Base-by-base conservation (phyloP, 2,329 filamentous ascomycete species). In the Orbilia blumenaviensis region DNA sequence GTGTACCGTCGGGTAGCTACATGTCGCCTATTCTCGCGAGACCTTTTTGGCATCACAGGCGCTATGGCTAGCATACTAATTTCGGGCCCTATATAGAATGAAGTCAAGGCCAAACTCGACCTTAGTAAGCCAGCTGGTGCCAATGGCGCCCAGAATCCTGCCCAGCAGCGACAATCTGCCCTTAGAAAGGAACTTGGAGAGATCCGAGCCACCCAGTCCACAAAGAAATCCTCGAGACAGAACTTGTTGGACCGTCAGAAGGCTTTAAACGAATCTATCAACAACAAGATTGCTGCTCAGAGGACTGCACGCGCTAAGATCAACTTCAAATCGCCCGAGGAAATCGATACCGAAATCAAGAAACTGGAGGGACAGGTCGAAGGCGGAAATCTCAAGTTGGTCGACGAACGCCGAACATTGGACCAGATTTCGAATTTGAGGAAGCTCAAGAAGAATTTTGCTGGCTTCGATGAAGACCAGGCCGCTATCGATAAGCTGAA, bases 391-490 rank as follows among this genome's bases (percentile, higher is more conserved):
- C 94, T 99, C 91, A 96, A 94, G 85, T 86, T 99, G 61, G 95
- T 98, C 9, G 95, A 99, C 81, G 95, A 98, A 88, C 96, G 93
- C 87, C 98, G 97, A 88, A 90, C 92, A 7, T 87, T 98, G 18
- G 85, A 88, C 60, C 93, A 97, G 81, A 90, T 97, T 80, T 92
- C 91, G 56, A 90, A 85, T 82, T 86, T 98, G 79, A 90, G 91
- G 84, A 96, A 96, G 86, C 88, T 91, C 81, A 92, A 92, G 85
- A 98, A 97, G 89, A 91, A 89, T 84, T 97, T 99, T 83, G 89
- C 90, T 72, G 88, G 89, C 77, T 91, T 98, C 81, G 93, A 96
- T 75, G 89, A 91, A 74, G 87, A 89, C 34, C 92, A 98, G 85
- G 96, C 96, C 87, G 88, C 88, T 79, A 98, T 99, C 80, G 92